A percentile compares a stretch with the other conserved stretches of the same genome.
Conservation (phyloP, 768 basidiomycete genomes). For the Trametes elegans region DNA sequence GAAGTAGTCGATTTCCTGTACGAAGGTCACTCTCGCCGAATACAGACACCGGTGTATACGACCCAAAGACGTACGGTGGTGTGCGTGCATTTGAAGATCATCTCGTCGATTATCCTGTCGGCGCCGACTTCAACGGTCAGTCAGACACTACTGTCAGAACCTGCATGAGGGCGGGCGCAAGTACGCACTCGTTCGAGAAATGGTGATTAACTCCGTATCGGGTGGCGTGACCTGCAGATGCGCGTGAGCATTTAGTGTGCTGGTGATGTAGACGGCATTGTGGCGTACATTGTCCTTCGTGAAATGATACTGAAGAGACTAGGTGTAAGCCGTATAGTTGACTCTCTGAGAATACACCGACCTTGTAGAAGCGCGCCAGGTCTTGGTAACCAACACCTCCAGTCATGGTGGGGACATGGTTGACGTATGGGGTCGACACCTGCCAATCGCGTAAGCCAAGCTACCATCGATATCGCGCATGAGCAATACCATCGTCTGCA, state of each 20-base stretch:
- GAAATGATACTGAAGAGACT: slow-evolving; percentile 36
- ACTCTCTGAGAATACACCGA: slow-evolving; percentile 2
- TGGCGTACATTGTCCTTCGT: slow-evolving; percentile 29
- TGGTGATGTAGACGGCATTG: slow-evolving; percentile 4
- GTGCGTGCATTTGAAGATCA: slow-evolving; percentile 43
- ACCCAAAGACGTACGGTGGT: slow-evolving; percentile 30
- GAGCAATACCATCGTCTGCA: slow-evolving; percentile 39
- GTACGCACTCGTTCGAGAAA: slow-evolving; percentile 41
- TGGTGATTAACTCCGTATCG: slow-evolving; percentile 38
- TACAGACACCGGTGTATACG: not conserved
- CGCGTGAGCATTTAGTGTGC: not conserved
- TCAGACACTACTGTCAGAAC: not conserved
- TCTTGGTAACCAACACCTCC: slow-evolving; percentile 45
- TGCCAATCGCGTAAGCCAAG: slow-evolving; percentile 15
- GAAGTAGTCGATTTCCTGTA: slow-evolving; percentile 42
- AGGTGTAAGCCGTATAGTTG: too few relatives aligned
- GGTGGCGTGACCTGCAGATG: slow-evolving; percentile 37
- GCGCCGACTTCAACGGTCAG: slow-evolving; percentile 33
- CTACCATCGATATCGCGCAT: not conserved
- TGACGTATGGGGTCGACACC: slow-evolving; percentile 43
- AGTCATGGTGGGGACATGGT: slow-evolving; percentile 43
- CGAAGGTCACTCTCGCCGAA: not conserved
- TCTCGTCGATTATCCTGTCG: slow-evolving; percentile 46
- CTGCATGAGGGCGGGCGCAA: too few relatives aligned
- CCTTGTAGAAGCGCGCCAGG: slow-evolving; percentile 46